Conservation (phyloP, 1,284 basidiomycete genomes). For the Cryptococcus sp. region DNA sequence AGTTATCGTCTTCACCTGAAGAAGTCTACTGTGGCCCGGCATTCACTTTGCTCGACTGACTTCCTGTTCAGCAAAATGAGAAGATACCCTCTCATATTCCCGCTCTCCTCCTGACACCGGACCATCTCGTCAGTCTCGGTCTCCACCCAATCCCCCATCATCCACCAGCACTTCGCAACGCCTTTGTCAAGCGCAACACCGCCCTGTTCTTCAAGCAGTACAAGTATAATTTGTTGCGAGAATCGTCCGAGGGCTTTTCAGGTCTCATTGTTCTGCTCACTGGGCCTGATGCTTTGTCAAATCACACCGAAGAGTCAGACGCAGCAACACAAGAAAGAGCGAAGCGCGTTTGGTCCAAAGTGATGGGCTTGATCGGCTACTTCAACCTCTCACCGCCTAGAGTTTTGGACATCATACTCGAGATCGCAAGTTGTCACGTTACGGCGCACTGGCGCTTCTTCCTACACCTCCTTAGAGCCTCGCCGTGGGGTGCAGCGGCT, state of each 20-base stretch:
- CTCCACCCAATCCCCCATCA: constrained; percentile 37
- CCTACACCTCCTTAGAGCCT: constrained; percentile 76
- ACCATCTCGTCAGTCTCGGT: constrained; percentile 18
- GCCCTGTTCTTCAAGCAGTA: constrained; percentile 81
- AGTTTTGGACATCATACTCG: constrained; percentile 89
- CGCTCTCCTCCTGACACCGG: constrained; percentile 23
- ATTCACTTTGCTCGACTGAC: no score
- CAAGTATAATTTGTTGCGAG: constrained; percentile 95
- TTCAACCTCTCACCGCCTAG: constrained; percentile 95
- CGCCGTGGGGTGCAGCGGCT: constrained; percentile 66
- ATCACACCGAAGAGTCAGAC: constrained; percentile 16
- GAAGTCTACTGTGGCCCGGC: no score
- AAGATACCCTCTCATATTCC: constrained; percentile 28
- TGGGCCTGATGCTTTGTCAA: constrained; percentile 58
- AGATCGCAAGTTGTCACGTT: constrained; percentile 81
- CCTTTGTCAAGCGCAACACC: constrained; percentile 39
- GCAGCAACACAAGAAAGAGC: constrained; percentile 59
- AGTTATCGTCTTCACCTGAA: constrained; percentile 5
- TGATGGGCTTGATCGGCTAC: constrained; percentile 87
- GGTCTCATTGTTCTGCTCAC: constrained; percentile 81
- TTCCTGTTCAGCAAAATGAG: constrained; percentile 11
- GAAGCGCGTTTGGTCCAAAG: constrained; percentile 75
- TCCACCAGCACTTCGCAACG: constrained; percentile 28
- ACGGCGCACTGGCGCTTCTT: constrained; percentile 89
- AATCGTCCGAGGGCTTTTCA: constrained; percentile 96